Evolutionary conservation across 2,329 filamentous ascomycete genomes (phyloP).

Genomic region (Botryosphaeria dothidea): DNA sequence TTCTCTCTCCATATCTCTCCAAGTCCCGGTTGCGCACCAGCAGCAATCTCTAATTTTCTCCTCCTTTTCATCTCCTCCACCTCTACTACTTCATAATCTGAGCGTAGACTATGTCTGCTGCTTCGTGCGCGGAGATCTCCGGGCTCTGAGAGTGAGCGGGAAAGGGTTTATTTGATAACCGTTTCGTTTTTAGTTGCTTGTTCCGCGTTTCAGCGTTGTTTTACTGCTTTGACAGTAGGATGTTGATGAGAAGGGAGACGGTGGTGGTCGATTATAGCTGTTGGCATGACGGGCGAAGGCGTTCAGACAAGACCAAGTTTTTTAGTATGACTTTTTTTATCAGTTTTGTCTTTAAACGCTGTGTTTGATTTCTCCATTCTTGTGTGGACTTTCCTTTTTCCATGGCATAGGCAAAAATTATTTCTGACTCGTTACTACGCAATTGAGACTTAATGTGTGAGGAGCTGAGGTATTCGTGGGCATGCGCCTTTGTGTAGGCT

Average conservation of each 20-base stretch:
- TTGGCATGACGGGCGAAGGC: slow-evolving; percentile 15
- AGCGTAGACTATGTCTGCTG: slow-evolving; percentile 6
- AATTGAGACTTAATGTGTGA: background rate
- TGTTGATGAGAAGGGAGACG: background rate
- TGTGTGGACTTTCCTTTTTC: background rate
- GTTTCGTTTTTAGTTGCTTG: background rate
- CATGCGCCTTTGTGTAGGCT: background rate
- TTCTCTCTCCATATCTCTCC: background rate
- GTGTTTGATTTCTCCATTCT: background rate
- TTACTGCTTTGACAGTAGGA: slow-evolving; percentile 12
- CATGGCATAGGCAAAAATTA: slow-evolving; percentile 14
- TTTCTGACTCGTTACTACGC: background rate
- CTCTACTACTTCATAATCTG: slow-evolving; percentile 9
- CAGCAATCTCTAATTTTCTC: background rate
- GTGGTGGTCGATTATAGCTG: background rate
- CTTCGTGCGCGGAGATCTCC: background rate
- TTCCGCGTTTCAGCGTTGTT: slow-evolving; percentile 15
- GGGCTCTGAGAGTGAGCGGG: background rate
- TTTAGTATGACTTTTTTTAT: slow-evolving; percentile 14
- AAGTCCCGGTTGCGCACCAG: background rate
- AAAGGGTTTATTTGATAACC: background rate
- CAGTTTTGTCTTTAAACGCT: background rate
- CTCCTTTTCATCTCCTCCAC: background rate
- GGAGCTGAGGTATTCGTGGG: background rate
- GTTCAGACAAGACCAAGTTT: slow-evolving; percentile 17